phyloP scores from a whole-genome alignment of 257 asterid species.

The Solanum sejunctum region DNA sequence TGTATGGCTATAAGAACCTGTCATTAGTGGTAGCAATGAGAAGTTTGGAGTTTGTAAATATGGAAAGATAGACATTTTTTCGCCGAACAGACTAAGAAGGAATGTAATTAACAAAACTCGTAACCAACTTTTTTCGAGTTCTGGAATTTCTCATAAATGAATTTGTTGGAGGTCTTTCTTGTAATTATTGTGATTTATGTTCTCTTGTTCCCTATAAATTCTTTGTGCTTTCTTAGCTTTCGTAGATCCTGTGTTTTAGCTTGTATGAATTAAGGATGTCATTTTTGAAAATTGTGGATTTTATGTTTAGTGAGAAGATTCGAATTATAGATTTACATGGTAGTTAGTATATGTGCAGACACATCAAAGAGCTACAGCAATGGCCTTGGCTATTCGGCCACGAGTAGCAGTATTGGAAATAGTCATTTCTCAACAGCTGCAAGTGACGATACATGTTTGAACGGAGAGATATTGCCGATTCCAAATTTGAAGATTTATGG shows the following conservation, averaged over 20 bases:
- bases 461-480: slow-evolving; percentile 23
- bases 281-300: not conserved
- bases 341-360: slow-evolving; percentile 17
- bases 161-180: not conserved
- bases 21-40: not conserved
- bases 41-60: not conserved
- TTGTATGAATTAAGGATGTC: not conserved
- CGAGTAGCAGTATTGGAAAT: slow-evolving; percentile 18
- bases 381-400: slow-evolving; percentile 13
- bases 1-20: not conserved
- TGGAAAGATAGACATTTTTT: not conserved
- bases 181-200: not conserved
- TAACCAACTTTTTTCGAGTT: not conserved
- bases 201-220: not conserved
- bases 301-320: not conserved
- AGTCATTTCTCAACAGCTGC: slow-evolving; percentile 24
- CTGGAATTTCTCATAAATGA: not conserved
- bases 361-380: slow-evolving; percentile 30
- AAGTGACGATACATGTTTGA: slow-evolving; percentile 14
- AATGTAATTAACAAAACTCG: not conserved
- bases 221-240: not conserved
- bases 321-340: not conserved
- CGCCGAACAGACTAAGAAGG: not conserved
- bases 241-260: not conserved
- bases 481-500: slow-evolving; percentile 18